Conservation (phyloP, 805 yeast species). For the Alloascoidea hylecoeti region DNA sequence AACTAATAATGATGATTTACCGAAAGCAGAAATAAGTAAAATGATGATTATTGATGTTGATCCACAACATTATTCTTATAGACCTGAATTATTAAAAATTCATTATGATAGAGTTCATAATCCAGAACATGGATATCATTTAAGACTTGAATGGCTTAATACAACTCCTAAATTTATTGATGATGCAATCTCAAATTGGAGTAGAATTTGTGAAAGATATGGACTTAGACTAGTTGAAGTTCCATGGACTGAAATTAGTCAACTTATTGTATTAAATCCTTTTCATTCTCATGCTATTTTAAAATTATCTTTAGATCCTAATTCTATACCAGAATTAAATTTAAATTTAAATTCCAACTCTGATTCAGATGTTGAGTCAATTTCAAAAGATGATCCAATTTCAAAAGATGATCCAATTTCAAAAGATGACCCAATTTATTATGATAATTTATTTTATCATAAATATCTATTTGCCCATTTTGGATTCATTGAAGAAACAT, state of each 20-base stretch:
- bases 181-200: slow-evolving; percentile 64
- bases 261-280: slow-evolving; percentile 66
- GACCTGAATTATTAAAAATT: slow-evolving; percentile 66
- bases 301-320: slow-evolving; percentile 50
- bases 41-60: slow-evolving; percentile 64
- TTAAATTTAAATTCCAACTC: slow-evolving; percentile 2
- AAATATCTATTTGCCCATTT: slow-evolving; percentile 51
- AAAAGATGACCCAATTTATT: neutral
- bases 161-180: slow-evolving; percentile 79
- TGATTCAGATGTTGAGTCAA: slow-evolving; percentile 20
- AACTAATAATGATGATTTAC: slow-evolving; percentile 9
- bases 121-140: slow-evolving; percentile 89
- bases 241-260: slow-evolving; percentile 80
- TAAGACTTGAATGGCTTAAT: slow-evolving; percentile 85
- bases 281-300: slow-evolving; percentile 77
- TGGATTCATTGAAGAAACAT: slow-evolving; percentile 72
- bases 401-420: slow-evolving; percentile 1
- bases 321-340: slow-evolving; percentile 18
- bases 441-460: slow-evolving; percentile 57
- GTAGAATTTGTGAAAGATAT: slow-evolving; percentile 71
- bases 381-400: slow-evolving; percentile 8
- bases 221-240: slow-evolving; percentile 76
- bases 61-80: slow-evolving; percentile 51
- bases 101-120: slow-evolving; percentile 89
- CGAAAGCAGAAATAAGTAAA: slow-evolving; percentile 45